These are phyloP conservation scores for Paecilomyces dactylethromorphus DNA, from an alignment of 2,329 filamentous ascomycete species.

Conservation along the genomic window DNA sequence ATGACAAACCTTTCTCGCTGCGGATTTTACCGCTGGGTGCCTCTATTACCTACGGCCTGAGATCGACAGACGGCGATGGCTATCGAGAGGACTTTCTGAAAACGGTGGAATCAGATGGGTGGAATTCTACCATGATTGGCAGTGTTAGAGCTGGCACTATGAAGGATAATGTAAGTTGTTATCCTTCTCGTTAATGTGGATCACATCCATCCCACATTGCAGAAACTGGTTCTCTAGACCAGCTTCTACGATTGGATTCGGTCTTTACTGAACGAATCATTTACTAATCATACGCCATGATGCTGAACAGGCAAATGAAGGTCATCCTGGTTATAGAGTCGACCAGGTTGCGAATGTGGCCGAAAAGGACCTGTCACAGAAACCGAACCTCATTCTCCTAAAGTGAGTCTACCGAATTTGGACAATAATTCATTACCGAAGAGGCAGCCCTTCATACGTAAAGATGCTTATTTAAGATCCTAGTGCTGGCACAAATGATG, in stretches of 20 bases:
- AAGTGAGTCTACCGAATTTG: slow-evolving; percentile 11
- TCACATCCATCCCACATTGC: background rate
- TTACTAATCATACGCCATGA: background rate
- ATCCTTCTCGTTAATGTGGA: background rate
- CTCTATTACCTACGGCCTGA: slow-evolving; percentile 8
- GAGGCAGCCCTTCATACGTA: background rate
- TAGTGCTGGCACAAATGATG: slow-evolving; percentile 30
- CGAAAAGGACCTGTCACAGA: slow-evolving; percentile 4
- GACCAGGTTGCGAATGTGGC: slow-evolving; percentile 11
- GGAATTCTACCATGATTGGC: slow-evolving; percentile 11
- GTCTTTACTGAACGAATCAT: too few species aligned
- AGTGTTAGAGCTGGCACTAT: slow-evolving; percentile 7
- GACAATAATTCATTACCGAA: background rate
- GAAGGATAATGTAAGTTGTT: slow-evolving; percentile 13
- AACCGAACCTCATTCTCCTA: slow-evolving; percentile 21
- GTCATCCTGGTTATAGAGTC: slow-evolving; percentile 16
- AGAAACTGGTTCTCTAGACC: background rate
- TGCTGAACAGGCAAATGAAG: slow-evolving; percentile 16
- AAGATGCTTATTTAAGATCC: background rate
- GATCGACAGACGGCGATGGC: slow-evolving; percentile 7
- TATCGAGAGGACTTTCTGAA: slow-evolving; percentile 9
- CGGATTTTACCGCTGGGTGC: slow-evolving; percentile 5
- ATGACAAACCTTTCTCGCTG: background rate
- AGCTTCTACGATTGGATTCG: too few species aligned
- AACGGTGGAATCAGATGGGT: slow-evolving; percentile 5